Base-by-base conservation (phyloP, 805 yeast genomes). In the Kazachstania martiniae region DNA sequence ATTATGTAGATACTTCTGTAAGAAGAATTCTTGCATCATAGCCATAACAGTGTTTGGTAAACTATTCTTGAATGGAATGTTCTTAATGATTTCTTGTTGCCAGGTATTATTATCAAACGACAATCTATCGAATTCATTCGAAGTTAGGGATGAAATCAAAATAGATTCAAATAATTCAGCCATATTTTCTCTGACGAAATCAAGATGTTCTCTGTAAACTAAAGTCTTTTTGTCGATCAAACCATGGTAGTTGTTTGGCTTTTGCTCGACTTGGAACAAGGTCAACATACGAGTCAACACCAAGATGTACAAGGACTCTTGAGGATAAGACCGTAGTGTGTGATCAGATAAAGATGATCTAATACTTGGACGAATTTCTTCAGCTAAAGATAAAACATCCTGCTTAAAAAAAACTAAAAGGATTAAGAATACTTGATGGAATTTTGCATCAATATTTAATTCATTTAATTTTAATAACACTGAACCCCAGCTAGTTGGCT, bases 221-320 rank as follows among this genome's bases (percentile, higher is more conserved):
- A 82, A 61, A 22, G 83, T 60, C 24, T 72, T 68, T 42, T 77
- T 70, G 12, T 84, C 80, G 21, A 84, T 63, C 10, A 85, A 86
- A 2, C 87, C 87, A 28, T 69, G 68, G 56, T 72, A 77, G 25
- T 68, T 71, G 25, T 62, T 62, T 18, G 72, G 72, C 46, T 59
- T 63, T 28, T 77, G 76, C 4, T 66, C 61, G 3, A 66, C 47
- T 13, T 65, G 57, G 24, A 72, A 56, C 4, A 74, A 52, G 3
- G 69, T 53, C 12, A 71, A 58, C 8, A 75, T 52, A 40, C 79
- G 67, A 6, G 74, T 54, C 14, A 74, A 53, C 28, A 74, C 44
- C 16, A 59, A 47, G 12, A 66, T 59, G 8, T 61, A 52, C 18
- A 51, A 37, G 8, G 57, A 50, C 18, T 61, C 60, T 14, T 56